Evolutionary conservation across 2,329 filamentous ascomycete genomes (phyloP).

Genomic region (Tolypocladium paradoxum): DNA sequence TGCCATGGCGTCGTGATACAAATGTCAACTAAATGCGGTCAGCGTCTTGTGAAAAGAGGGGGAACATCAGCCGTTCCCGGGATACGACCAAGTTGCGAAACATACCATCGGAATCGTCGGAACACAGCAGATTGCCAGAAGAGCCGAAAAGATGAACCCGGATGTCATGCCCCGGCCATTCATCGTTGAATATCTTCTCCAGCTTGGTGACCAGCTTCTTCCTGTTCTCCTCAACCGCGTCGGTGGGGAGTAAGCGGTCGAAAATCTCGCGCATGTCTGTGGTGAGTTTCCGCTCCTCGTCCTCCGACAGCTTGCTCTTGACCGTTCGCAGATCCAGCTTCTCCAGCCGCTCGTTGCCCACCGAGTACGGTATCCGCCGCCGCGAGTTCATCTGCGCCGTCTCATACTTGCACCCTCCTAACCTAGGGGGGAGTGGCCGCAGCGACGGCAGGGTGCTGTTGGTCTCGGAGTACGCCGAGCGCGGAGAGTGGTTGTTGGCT

Average conservation of each 20-base stretch:
- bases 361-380: conserved; percentile 82
- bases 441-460: conserved; percentile 62
- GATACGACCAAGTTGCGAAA: conserved; percentile 6
- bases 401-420: conserved; percentile 73
- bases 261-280: conserved; percentile 81
- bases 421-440: conserved; percentile 48
- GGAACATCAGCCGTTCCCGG: conserved; percentile 4
- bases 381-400: conserved; percentile 72
- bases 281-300: conserved; percentile 65
- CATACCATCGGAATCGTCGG: conserved; percentile 89
- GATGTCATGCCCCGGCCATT: conserved; percentile 88
- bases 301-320: conserved; percentile 57
- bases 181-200: conserved; percentile 74
- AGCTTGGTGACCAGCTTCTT: conserved; percentile 74
- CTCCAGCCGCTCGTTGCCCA: conserved; percentile 70
- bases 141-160: conserved; percentile 94
- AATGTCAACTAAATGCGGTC: conserved; percentile 64
- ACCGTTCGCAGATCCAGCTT: conserved; percentile 61
- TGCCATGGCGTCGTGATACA: conserved; percentile 91
- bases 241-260: conserved; percentile 70
- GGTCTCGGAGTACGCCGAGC: conserved; percentile 82
- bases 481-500: conserved; percentile 70
- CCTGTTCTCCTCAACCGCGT: conserved; percentile 66
- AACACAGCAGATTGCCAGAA: conserved; percentile 88
- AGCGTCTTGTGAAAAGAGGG: conserved; percentile 10